Percentiles rank a stretch among this genome's conserved stretches.
These are phyloP conservation scores for Syzygium oleosum DNA, from an alignment of 345 rosid genomes.

Conservation along the genomic window DNA sequence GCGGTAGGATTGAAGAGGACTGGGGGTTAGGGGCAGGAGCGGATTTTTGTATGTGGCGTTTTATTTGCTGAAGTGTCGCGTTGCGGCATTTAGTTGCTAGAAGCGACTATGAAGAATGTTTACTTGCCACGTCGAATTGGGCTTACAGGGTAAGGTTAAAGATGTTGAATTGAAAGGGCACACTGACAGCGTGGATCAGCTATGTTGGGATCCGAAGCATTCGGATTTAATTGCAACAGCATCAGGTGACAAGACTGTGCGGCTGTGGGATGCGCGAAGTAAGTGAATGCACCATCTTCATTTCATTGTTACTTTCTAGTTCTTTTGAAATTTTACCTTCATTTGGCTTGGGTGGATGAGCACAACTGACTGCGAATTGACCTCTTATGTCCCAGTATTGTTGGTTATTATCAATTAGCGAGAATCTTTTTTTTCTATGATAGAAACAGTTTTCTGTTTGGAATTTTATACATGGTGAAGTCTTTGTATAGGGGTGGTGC, in stretches of 20 bases:
- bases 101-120: neutral
- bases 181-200: slow-evolving; percentile 97
- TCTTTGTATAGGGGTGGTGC: neutral
- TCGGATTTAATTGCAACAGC: slow-evolving; percentile 93
- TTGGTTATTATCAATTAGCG: neutral
- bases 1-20: neutral
- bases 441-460: neutral
- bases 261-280: slow-evolving; percentile 99
- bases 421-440: neutral
- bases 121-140: neutral
- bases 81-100: neutral
- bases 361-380: neutral
- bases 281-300: slow-evolving; percentile 19
- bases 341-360: neutral
- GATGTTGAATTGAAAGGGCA: slow-evolving; percentile 94
- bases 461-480: neutral
- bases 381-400: neutral
- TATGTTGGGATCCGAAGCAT: slow-evolving; percentile 99
- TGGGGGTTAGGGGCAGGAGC: neutral
- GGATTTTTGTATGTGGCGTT: neutral
- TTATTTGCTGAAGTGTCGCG: neutral
- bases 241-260: slow-evolving; percentile 95
- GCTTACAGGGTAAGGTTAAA: slow-evolving; percentile 70
- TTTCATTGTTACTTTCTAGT: neutral
- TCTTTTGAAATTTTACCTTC: neutral